phyloP scores from a whole-genome alignment of 306 rosid species.

The Prosopis cineraria region DNA sequence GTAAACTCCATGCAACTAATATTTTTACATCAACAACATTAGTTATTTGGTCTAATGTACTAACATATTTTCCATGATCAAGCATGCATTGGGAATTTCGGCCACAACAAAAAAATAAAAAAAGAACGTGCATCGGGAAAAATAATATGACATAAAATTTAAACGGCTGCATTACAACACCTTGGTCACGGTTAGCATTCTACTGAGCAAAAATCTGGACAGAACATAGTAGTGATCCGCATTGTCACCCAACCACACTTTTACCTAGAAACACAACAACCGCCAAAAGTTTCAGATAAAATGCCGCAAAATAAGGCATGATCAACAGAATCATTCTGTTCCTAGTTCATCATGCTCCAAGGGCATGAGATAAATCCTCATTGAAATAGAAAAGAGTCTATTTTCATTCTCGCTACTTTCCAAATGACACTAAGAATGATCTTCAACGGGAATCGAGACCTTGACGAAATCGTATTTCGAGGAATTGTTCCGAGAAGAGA shows the following conservation, averaged over 20 bases:
- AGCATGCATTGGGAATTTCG: not conserved
- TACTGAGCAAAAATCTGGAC: constrained; percentile 85
- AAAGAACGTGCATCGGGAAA: not conserved
- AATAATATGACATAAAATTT: not conserved
- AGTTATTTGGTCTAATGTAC: not conserved
- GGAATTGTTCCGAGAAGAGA: constrained; percentile 78
- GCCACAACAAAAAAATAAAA: too few relatives aligned
- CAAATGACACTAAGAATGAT: not conserved
- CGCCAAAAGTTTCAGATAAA: not conserved
- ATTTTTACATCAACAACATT: not conserved
- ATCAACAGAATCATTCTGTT: not conserved
- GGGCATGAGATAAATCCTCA: not conserved
- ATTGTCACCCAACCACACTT: constrained; percentile 97
- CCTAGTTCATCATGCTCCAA: not conserved
- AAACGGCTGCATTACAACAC: constrained; percentile 34
- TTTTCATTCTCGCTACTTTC: not conserved
- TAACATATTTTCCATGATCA: not conserved
- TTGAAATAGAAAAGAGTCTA: not conserved
- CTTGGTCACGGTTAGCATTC: constrained; percentile 94
- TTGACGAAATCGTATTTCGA: constrained; percentile 96
- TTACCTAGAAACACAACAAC: constrained; percentile 53
- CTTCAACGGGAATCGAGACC: constrained; percentile 38
- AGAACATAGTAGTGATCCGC: constrained; percentile 96
- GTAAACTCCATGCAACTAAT: not conserved
- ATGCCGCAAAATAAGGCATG: not conserved